Evolutionary conservation across 2,329 filamentous ascomycete genomes (phyloP), one percentile per base, ranked within the genome.

Genomic region (Pseudonectria foliicola): DNA sequence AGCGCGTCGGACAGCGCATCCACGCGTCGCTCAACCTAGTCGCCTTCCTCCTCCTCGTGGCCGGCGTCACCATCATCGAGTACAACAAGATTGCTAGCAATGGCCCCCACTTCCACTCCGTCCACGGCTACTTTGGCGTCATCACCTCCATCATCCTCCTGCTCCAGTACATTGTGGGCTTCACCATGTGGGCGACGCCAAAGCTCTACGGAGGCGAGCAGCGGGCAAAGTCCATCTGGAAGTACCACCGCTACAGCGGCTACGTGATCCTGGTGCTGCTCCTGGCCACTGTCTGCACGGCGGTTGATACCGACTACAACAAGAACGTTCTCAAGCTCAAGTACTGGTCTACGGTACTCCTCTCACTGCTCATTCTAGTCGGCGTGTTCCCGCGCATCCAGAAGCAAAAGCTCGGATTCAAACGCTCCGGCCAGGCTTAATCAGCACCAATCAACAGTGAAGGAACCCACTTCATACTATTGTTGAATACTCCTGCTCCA

Each of bases 101-200:
- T 31, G 75, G 80, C 33, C 63, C 67, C 7, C 86, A 94, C 62
- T 89, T 96, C 59, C 77, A 82, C 46, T 90, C 84, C 1, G 64
- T 75, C 0, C 92, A 96, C 59, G 87, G 80, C 7, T 84, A 86
- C 51, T 70, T 96, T 7, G 92, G 90, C n/a, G 68, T 90, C 34
- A 64, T 76, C 27, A 85, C 85, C 4, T 82, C 85, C 46, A 70
- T 82, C 35, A 46, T 85, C 35, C 69, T 95, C 6, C 56, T 80
- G 10, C 49, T 83, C 2, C 92, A 96, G 64, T 81, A 85, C 29
- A 32, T 82, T 1, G 74, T 95, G 21, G 90, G 92, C 12, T 75
- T 93, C 43, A 83, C 85, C 23, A 85, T 92, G 64, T 95, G 82
- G 68, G 86, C 78, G 39, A 67, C 75, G 3, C 89, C 89, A 0